phyloP scores from a whole-genome alignment of 192 early-diverging fungal genomes.

The Rhizoclosmatium globosum region DNA sequence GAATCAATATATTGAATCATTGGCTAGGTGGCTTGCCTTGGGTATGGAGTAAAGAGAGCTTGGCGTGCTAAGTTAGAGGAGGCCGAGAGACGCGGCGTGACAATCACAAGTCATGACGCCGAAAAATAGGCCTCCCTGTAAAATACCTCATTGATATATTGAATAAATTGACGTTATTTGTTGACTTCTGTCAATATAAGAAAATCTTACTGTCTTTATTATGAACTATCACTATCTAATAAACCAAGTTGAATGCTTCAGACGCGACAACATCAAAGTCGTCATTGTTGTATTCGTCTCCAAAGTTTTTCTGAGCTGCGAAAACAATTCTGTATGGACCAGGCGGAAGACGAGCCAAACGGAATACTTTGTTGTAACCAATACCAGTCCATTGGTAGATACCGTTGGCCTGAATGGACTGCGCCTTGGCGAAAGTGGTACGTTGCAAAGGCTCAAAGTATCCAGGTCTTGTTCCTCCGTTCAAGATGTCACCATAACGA shows the following conservation, averaged over 20 bases:
- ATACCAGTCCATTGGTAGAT: conserved; percentile 29
- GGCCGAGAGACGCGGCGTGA: too few relatives aligned
- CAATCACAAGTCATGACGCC: too few relatives aligned
- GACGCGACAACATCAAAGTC: neutral
- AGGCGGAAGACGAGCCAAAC: neutral
- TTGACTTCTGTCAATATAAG: too few relatives aligned
- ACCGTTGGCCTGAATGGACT: neutral
- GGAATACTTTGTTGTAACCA: neutral
- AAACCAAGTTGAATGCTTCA: neutral
- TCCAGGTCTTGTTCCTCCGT: neutral
- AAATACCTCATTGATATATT: too few relatives aligned
- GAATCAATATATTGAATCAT: too few relatives aligned
- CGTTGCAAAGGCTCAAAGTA: neutral
- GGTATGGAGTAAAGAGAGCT: too few relatives aligned
- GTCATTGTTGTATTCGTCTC: neutral
- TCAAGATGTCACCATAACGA: neutral
- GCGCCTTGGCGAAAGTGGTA: conserved; percentile 10
- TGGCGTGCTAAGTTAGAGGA: too few relatives aligned
- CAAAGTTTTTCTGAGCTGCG: neutral
- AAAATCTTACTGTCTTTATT: too few relatives aligned
- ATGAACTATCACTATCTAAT: neutral
- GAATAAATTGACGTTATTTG: too few relatives aligned
- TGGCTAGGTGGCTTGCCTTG: too few relatives aligned
- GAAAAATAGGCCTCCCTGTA: too few relatives aligned
- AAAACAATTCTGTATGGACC: neutral